These are phyloP conservation scores for Phytophthora brassicae DNA, from an alignment of 352 stramenopile genomes.

Conservation along the genomic window DNA sequence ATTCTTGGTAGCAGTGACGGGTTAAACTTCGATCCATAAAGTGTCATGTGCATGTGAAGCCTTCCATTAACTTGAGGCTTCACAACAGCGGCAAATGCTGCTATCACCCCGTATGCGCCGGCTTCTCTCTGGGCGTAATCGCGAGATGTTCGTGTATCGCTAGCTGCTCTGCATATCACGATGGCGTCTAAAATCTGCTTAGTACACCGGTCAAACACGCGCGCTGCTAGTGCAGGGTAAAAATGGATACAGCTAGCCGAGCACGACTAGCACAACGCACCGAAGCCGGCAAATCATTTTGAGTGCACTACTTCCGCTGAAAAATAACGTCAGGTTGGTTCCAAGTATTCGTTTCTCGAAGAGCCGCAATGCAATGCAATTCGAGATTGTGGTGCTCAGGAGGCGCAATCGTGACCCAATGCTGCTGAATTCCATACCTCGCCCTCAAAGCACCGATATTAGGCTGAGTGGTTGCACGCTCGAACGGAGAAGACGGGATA, in stretches of 20 bases:
- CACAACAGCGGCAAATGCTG: slow-evolving; percentile 12
- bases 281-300: too few relatives aligned
- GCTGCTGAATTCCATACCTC: background rate
- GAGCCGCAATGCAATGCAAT: slow-evolving; percentile 1
- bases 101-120: slow-evolving; percentile 12
- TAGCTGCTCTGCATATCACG: too few relatives aligned
- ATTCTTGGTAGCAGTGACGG: slow-evolving; percentile 17
- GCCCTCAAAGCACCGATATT: slow-evolving; percentile 2
- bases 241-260: too few relatives aligned
- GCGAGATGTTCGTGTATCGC: slow-evolving; percentile 6
- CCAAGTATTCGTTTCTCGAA: background rate
- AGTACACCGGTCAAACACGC: too few relatives aligned
- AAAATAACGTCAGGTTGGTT: too few relatives aligned
- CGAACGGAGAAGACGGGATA: slow-evolving; percentile 4
- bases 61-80: slow-evolving; percentile 24
- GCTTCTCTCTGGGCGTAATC: background rate
- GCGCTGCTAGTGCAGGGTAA: too few relatives aligned
- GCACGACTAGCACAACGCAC: too few relatives aligned
- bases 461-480: background rate
- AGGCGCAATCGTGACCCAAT: slow-evolving; percentile 6
- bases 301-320: too few relatives aligned
- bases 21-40: slow-evolving; percentile 14
- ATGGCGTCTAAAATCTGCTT: too few relatives aligned
- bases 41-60: slow-evolving; percentile 16
- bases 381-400: slow-evolving; percentile 10